These are phyloP conservation scores for Camptophora hylomeconis DNA, from an alignment of 2,329 filamentous ascomycete genomes.

Conservation along the genomic window DNA sequence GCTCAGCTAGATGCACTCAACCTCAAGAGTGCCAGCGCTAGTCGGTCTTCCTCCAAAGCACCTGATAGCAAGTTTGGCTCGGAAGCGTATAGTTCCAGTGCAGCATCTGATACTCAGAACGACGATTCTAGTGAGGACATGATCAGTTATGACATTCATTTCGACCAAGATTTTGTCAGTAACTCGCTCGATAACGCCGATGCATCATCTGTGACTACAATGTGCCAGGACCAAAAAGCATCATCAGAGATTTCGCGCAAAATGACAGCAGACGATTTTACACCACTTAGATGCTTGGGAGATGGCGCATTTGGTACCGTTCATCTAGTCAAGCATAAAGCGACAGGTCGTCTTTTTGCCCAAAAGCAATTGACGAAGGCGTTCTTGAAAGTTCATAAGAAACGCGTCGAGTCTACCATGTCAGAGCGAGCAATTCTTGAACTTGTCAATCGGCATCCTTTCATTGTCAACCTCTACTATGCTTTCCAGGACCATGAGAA, in stretches of 20 bases:
- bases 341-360: slow-evolving; percentile 79
- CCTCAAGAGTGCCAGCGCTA: slow-evolving; percentile 44
- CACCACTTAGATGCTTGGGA: slow-evolving; percentile 78
- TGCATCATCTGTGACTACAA: slow-evolving; percentile 41
- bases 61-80: slow-evolving; percentile 33
- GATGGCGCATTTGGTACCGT: slow-evolving; percentile 96
- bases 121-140: slow-evolving; percentile 58
- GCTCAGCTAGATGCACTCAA: slow-evolving; percentile 68
- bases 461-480: slow-evolving; percentile 96
- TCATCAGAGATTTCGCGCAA: slow-evolving; percentile 47
- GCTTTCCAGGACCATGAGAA: slow-evolving; percentile 98
- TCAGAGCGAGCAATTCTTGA: slow-evolving; percentile 91
- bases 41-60: slow-evolving; percentile 44
- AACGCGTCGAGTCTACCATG: slow-evolving; percentile 91
- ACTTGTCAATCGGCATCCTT: slow-evolving; percentile 89
- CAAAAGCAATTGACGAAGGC: slow-evolving; percentile 99
- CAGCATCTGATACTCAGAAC: slow-evolving; percentile 47
- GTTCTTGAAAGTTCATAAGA: slow-evolving; percentile 86
- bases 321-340: slow-evolving; percentile 75
- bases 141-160: slow-evolving; percentile 71
- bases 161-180: slow-evolving; percentile 77
- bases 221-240: slow-evolving; percentile 31
- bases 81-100: slow-evolving; percentile 39
- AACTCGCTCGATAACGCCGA: slow-evolving; percentile 32
- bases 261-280: slow-evolving; percentile 85